Evolutionary conservation across 306 rosid species (phyloP).

Genomic region (Rubus idaeus): DNA sequence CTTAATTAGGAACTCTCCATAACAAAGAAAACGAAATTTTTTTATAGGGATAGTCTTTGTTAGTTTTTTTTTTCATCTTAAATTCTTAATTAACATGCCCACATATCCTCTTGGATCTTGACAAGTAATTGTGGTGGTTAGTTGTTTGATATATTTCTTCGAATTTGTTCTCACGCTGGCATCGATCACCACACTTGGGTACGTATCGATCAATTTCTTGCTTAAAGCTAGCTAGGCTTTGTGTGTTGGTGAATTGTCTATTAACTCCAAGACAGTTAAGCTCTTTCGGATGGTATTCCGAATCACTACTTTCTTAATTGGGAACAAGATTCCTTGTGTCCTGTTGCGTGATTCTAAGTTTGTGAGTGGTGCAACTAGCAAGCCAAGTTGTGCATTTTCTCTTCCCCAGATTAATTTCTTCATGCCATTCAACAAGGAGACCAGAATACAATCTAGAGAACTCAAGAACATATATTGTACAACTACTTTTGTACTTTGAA

Average conservation of each 20-base stretch:
- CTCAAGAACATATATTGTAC: background rate
- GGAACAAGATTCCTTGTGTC: background rate
- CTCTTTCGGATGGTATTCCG: background rate
- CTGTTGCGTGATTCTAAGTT: conserved; percentile 3
- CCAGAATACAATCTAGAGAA: background rate
- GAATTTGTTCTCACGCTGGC: conserved; percentile 1
- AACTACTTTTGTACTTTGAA: background rate
- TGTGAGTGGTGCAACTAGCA: background rate
- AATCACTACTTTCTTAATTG: background rate
- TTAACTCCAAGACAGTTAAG: background rate
- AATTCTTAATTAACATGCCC: background rate
- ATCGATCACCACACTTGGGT: no score
- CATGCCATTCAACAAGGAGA: conserved; percentile 14
- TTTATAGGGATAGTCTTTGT: no score
- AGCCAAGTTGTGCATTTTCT: background rate
- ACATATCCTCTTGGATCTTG: background rate
- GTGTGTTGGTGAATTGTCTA: background rate
- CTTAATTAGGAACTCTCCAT: no score
- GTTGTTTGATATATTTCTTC: background rate
- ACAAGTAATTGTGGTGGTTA: background rate
- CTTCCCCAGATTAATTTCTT: background rate
- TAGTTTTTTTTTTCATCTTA: no score
- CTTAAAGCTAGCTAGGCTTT: background rate
- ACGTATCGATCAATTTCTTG: background rate
- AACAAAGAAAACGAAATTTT: no score